A percentile compares a stretch with the other conserved stretches of the same genome.
These are phyloP conservation scores for Daldinia concentrica DNA, from an alignment of 495 filamentous ascomycete genomes.

Conservation along the genomic window DNA sequence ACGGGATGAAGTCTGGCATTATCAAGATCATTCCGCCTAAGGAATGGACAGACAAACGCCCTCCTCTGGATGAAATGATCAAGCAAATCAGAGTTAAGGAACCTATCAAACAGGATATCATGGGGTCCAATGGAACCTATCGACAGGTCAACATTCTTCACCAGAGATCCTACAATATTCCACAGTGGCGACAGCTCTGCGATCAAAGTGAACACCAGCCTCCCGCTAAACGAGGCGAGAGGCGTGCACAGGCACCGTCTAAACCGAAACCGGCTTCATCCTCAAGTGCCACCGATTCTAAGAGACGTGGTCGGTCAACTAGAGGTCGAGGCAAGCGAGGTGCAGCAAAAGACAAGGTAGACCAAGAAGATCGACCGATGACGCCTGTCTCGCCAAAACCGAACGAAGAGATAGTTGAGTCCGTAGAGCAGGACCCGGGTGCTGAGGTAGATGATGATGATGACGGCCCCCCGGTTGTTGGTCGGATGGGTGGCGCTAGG, in stretches of 20 bases:
- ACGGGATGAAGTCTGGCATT: constrained; percentile 97
- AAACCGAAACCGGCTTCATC: constrained; percentile 49
- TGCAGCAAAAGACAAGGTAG: constrained; percentile 44
- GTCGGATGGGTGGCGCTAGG: constrained; percentile 53
- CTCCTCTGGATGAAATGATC: constrained; percentile 80
- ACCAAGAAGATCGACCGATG: constrained; percentile 59
- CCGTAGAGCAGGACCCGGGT: constrained; percentile 56
- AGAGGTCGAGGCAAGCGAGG: constrained; percentile 41
- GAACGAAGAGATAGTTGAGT: constrained; percentile 55
- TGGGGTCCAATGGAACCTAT: constrained; percentile 91
- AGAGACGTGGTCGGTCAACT: constrained; percentile 54
- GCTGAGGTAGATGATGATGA: constrained; percentile 61
- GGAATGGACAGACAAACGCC: constrained; percentile 89
- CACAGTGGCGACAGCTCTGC: constrained; percentile 91
- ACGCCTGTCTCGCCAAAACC: constrained; percentile 63
- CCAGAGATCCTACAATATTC: constrained; percentile 93
- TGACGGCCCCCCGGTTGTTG: constrained; percentile 51
- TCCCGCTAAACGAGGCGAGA: constrained; percentile 90
- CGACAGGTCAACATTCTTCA: constrained; percentile 96
- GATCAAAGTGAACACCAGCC: constrained; percentile 95
- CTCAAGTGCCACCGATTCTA: constrained; percentile 34
- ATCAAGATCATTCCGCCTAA: constrained; percentile 93
- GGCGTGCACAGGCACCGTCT: constrained; percentile 72
- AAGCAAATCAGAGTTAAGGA: constrained; percentile 94
- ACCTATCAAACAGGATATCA: constrained; percentile 97